Evolutionary conservation across 148 eudicot genomes (phyloP).

Genomic region (Talinum fruticosum): DNA sequence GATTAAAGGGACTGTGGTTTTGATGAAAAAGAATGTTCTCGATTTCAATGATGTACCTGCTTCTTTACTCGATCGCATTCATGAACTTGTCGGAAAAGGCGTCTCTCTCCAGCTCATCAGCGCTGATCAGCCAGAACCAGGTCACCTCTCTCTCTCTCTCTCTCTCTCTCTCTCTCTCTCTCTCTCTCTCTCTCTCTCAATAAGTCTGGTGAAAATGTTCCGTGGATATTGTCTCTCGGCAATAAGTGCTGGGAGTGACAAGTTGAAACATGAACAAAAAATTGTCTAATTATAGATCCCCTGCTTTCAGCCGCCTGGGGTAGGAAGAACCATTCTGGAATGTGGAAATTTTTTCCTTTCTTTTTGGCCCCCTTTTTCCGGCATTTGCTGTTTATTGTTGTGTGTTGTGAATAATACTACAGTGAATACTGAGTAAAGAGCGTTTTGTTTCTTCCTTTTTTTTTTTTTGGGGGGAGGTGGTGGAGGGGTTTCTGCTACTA

Average conservation of each 20-base stretch:
- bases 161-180: not conserved
- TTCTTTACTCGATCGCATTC: slow-evolving; percentile 55
- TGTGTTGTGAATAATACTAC: not conserved
- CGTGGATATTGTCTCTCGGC: too few species aligned
- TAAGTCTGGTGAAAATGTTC: too few species aligned
- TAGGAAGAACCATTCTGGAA: not conserved
- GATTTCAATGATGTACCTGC: slow-evolving; percentile 53
- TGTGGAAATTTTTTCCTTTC: too few species aligned
- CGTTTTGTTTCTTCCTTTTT: too few species aligned
- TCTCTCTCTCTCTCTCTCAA: too few species aligned
- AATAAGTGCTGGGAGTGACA: too few species aligned
- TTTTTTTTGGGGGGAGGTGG: too few species aligned
- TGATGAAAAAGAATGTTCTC: slow-evolving; percentile 62
- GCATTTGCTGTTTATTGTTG: not conserved
- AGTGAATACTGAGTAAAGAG: too few species aligned
- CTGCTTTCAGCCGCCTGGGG: not conserved
- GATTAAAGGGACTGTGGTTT: slow-evolving; percentile 52
- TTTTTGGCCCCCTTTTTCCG: not conserved
- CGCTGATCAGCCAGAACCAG: slow-evolving; percentile 38
- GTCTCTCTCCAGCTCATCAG: slow-evolving; percentile 77
- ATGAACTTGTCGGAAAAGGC: slow-evolving; percentile 55
- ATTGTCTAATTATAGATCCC: not conserved
- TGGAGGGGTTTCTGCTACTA: too few species aligned
- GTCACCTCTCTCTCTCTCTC: slow-evolving; percentile 19
- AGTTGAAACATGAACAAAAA: too few species aligned